Percentiles rank a stretch among this genome's conserved stretches.
phyloP scores from a whole-genome alignment of 139 green algal species.

The Mesostigma viride region DNA sequence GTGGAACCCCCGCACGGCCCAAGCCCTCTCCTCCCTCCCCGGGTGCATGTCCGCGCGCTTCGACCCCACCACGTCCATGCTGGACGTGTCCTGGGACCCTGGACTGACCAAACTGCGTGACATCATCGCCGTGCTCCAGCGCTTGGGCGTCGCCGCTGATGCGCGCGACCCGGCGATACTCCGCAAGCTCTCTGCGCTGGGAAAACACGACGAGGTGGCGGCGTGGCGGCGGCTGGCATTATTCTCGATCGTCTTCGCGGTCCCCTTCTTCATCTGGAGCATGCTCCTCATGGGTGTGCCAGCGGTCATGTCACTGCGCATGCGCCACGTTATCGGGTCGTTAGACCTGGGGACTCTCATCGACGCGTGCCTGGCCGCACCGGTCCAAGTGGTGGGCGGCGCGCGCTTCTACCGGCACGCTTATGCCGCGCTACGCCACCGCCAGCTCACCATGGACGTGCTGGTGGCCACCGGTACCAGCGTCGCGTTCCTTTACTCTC shows the following conservation, averaged over 20 bases:
- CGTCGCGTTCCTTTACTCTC: slow-evolving; percentile 78
- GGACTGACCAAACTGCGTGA: too few species aligned
- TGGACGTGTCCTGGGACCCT: too few species aligned
- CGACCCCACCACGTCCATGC: too few species aligned
- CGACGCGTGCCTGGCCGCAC: slow-evolving; percentile 49
- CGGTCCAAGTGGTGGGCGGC: slow-evolving; percentile 77
- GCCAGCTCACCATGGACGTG: slow-evolving; percentile 94
- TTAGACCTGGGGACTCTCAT: neutral
- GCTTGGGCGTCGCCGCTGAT: neutral
- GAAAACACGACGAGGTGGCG: slow-evolving; percentile 9
- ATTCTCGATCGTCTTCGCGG: slow-evolving; percentile 51
- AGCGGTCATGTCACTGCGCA: slow-evolving; percentile 25
- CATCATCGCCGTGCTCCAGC: too few species aligned
- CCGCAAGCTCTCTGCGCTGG: neutral
- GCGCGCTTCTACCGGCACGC: slow-evolving; percentile 80
- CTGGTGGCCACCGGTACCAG: slow-evolving; percentile 89
- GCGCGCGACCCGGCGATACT: neutral
- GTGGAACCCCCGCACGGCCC: too few species aligned
- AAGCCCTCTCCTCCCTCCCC: too few species aligned
- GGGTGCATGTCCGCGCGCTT: too few species aligned
- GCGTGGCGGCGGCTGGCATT: slow-evolving; percentile 11
- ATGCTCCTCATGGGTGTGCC: slow-evolving; percentile 73
- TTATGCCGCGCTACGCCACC: slow-evolving; percentile 43
- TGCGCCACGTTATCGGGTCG: slow-evolving; percentile 13
- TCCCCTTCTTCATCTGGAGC: slow-evolving; percentile 76